These are phyloP conservation scores for Mycogone perniciosa DNA, from an alignment of 2,329 filamentous ascomycete species.

Conservation along the genomic window DNA sequence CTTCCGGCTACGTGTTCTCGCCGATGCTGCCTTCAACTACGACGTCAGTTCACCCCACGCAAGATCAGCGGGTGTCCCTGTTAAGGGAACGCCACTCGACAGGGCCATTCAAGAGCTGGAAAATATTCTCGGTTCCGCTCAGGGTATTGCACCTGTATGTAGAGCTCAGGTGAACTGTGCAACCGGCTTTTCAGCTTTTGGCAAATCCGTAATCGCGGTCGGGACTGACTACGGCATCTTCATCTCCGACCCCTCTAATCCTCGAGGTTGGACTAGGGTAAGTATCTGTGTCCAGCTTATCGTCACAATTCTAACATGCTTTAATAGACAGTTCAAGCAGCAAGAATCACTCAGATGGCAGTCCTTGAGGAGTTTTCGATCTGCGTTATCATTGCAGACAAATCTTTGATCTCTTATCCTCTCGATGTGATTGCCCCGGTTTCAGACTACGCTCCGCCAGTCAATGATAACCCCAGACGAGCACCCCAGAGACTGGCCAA, in stretches of 20 bases:
- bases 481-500: constrained; percentile 90
- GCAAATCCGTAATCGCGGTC: constrained; percentile 83
- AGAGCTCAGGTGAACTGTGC: constrained; percentile 87
- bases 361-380: constrained; percentile 94
- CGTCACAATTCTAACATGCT: background rate
- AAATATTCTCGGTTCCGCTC: constrained; percentile 62
- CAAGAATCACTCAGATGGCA: constrained; percentile 82
- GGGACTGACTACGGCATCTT: constrained; percentile 94
- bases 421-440: constrained; percentile 71
- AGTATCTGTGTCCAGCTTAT: constrained; percentile 27
- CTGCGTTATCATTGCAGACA: constrained; percentile 86
- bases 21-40: constrained; percentile 85
- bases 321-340: constrained; percentile 63
- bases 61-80: constrained; percentile 61
- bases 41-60: constrained; percentile 55
- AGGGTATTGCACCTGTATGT: constrained; percentile 71
- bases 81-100: constrained; percentile 86
- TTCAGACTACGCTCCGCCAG: constrained; percentile 54
- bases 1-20: constrained; percentile 84
- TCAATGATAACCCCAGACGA: constrained; percentile 66
- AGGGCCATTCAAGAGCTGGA: constrained; percentile 87
- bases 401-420: constrained; percentile 86
- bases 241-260: constrained; percentile 80
- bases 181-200: constrained; percentile 78
- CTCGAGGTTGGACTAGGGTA: constrained; percentile 85